Base-by-base conservation (phyloP, 2,329 filamentous ascomycete genomes). In the Stylonectria norvegica region DNA sequence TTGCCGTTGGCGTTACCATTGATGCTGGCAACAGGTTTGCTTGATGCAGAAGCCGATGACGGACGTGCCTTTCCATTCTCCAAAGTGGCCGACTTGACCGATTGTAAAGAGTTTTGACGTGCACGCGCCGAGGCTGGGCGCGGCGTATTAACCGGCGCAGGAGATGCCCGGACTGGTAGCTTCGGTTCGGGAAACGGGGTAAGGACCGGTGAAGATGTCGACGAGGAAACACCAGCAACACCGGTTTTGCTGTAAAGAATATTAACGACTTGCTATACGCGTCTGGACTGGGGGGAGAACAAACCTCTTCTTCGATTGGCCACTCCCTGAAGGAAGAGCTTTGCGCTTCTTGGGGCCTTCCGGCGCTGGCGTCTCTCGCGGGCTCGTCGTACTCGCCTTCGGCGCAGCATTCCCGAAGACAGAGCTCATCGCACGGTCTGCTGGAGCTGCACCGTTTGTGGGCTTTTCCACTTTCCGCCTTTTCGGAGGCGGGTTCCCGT, bases 401-500 rank as follows among this genome's bases (percentile, higher is more conserved):
- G 75, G 63, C 44, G 68, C 66, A 48, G 63, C 71, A 36, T 52
- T 68, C 8, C 71, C 73, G 51, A 76, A 72, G 10, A 76, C 76
- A 8, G 66, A 67, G 58, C 80, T 85, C 62, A 84, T 70, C n/a
- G 83, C 79, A 44, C 85, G 79, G 57, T 89, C 86, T 71, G 83
- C 79, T 4, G 70, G 62, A 20, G 68, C 65, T 4, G 64, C 68
- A 27, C 71, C 71, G 45, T 71, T 72, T 11, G 68, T 60, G 8
- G 73, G 66, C 55, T 87, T 87, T 55, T 95, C 89, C 2, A 87
- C 81, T 66, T 90, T 94, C 50, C 89, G 82, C 56, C 88, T 78
- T 68, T 95, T 95, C 17, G 75, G 70, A 3, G 82, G 72, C 10
- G 81, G 73, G 19, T 76, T 73, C 16, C 72, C 68, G 47, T 75